Conservation (phyloP, 2,329 filamentous ascomycete genomes). For the Fusarium albosuccineum region DNA sequence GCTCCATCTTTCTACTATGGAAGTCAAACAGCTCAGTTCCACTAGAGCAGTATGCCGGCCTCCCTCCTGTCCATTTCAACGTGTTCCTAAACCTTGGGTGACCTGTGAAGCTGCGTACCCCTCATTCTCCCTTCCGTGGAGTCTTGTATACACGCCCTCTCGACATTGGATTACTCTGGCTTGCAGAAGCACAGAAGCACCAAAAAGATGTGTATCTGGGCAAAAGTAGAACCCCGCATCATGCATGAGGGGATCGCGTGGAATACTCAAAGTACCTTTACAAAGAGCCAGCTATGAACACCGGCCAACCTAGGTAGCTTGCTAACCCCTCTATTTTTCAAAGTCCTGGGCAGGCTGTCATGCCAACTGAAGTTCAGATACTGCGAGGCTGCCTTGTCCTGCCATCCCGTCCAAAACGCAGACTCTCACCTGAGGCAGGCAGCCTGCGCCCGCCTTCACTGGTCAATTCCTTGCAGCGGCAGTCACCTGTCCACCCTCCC, state of each 20-base stretch:
- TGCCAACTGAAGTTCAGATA: neutral
- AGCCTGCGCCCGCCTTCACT: neutral
- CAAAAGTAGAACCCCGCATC: neutral
- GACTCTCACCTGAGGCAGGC: conserved; percentile 4
- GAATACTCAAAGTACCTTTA: neutral
- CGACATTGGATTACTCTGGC: neutral
- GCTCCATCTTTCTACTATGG: neutral
- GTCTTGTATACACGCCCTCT: too few species aligned
- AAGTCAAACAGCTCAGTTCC: neutral
- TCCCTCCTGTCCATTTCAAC: too few species aligned
- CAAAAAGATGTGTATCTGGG: neutral
- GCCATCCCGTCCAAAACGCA: neutral
- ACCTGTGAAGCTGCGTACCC: too few species aligned
- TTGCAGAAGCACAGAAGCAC: neutral
- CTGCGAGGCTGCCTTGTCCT: neutral
- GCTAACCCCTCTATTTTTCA: too few species aligned
- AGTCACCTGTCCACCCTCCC: conserved; percentile 3
- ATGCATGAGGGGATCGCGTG: too few species aligned
- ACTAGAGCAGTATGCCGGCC: neutral
- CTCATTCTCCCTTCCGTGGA: too few species aligned
- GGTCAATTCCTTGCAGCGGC: neutral
- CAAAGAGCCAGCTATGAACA: neutral
- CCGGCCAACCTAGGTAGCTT: too few species aligned
- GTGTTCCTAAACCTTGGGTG: too few species aligned
- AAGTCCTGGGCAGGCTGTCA: neutral